These are phyloP conservation scores for Calonectria henricotiae DNA, from an alignment of 2,329 filamentous ascomycete genomes.

Conservation along the genomic window DNA sequence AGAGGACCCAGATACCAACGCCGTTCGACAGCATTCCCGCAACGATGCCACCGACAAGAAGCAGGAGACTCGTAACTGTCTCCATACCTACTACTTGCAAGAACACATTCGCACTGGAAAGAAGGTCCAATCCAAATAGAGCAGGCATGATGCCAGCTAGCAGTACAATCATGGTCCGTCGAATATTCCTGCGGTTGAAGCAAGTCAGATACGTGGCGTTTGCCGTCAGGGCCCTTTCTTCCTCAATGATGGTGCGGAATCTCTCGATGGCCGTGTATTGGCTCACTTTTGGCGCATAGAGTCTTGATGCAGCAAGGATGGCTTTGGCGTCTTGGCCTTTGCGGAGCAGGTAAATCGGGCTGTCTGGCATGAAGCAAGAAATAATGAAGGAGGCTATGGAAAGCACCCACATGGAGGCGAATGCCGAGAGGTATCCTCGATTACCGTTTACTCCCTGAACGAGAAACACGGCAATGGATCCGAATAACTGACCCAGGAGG, in stretches of 20 bases:
- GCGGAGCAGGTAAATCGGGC: conserved; percentile 48
- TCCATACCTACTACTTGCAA: conserved; percentile 54
- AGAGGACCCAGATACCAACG: conserved; percentile 63
- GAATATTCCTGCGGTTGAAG: conserved; percentile 61
- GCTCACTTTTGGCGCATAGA: conserved; percentile 46
- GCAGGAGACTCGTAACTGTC: conserved; percentile 57
- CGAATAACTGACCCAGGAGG: conserved; percentile 51
- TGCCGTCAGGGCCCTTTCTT: conserved; percentile 55
- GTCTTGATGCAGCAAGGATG: conserved; percentile 37
- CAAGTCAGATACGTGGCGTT: conserved; percentile 60
- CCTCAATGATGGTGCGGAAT: conserved; percentile 58
- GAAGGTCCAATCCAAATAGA: conserved; percentile 63
- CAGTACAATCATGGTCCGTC: conserved; percentile 59
- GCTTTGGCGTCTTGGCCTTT: conserved; percentile 44
- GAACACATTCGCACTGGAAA: conserved; percentile 62
- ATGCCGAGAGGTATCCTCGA: conserved; percentile 49
- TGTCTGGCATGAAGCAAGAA: conserved; percentile 52
- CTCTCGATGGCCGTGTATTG: conserved; percentile 36
- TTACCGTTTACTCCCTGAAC: conserved; percentile 43
- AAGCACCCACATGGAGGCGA: conserved; percentile 51
- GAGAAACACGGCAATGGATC: conserved; percentile 45
- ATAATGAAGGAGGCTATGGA: conserved; percentile 43
- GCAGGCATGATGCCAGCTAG: conserved; percentile 61
- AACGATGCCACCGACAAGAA: conserved; percentile 65
- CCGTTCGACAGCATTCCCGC: conserved; percentile 64